phyloP scores from a whole-genome alignment of 192 early-diverging fungal species.

The Gorgonomyces haynaldii region DNA sequence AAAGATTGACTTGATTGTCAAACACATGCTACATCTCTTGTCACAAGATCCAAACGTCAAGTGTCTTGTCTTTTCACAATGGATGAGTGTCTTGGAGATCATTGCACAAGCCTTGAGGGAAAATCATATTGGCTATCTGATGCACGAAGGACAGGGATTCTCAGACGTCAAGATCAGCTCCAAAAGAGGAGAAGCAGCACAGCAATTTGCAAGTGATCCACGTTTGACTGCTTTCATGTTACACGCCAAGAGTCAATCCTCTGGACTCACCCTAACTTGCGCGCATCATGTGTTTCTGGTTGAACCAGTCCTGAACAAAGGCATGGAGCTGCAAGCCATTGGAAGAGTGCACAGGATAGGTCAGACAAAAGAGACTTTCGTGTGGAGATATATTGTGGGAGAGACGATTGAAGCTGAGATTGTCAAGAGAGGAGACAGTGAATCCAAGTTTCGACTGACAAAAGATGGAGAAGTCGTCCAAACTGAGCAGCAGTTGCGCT shows the following conservation, averaged over 20 bases:
- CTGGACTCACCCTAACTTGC: constrained; percentile 37
- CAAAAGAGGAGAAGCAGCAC: constrained; percentile 13
- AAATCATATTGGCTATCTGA: constrained; percentile 27
- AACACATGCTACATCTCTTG: constrained; percentile 26
- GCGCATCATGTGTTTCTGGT: constrained; percentile 43
- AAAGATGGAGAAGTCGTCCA: too few species aligned
- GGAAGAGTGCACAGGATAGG: constrained; percentile 41
- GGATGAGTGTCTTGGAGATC: constrained; percentile 34
- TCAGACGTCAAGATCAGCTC: not conserved
- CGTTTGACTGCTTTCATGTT: constrained; percentile 32
- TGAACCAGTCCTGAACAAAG: constrained; percentile 36
- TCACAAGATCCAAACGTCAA: constrained; percentile 20
- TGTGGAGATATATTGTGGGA: constrained; percentile 35
- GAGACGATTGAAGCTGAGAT: constrained; percentile 32
- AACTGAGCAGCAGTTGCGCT: too few species aligned
- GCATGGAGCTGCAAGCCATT: constrained; percentile 37
- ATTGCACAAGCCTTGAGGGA: constrained; percentile 16
- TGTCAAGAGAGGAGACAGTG: too few species aligned
- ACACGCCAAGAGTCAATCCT: constrained; percentile 34
- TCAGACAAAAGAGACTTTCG: constrained; percentile 30
- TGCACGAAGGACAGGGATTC: constrained; percentile 12
- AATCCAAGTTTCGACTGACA: too few species aligned
- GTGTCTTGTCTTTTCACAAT: constrained; percentile 40
- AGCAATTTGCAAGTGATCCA: constrained; percentile 19
- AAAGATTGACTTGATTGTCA: constrained; percentile 36